Evolutionary conservation across 2,329 filamentous ascomycete species (phyloP).

Genomic region (Akanthomyces uredinophilus): DNA sequence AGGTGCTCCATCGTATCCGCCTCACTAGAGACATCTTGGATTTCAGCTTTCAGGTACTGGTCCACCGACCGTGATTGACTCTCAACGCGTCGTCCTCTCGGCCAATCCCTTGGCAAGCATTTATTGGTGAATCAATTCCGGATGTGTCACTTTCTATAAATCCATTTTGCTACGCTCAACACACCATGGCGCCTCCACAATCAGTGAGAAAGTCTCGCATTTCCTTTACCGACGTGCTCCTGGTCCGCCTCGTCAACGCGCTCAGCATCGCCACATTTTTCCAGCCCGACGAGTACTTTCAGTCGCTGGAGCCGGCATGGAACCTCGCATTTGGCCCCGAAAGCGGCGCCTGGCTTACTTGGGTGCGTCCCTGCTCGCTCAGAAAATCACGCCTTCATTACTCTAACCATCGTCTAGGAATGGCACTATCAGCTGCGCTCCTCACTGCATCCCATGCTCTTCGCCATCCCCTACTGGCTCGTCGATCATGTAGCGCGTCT

Average conservation of each 20-base stretch:
- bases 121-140: not conserved
- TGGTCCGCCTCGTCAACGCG: conserved; percentile 75
- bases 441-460: conserved; percentile 84
- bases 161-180: not conserved
- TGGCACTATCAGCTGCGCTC: conserved; percentile 85
- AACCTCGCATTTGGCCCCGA: conserved; percentile 70
- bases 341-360: conserved; percentile 88
- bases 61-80: not conserved
- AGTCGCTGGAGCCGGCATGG: conserved; percentile 94
- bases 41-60: no score
- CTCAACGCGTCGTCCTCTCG: not conserved
- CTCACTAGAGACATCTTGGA: no score
- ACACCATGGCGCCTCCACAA: not conserved
- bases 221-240: conserved; percentile 42
- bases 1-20: not conserved
- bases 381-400: not conserved
- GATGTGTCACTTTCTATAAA: not conserved
- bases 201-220: conserved; percentile 9
- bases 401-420: conserved; percentile 56
- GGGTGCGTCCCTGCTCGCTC: conserved; percentile 55
- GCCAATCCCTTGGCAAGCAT: not conserved
- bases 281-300: conserved; percentile 97
- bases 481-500: conserved; percentile 52
- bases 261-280: conserved; percentile 83
- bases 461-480: conserved; percentile 67